Base-by-base conservation (phyloP, 495 filamentous ascomycete species). In the Hypoxylon cercidicola region DNA sequence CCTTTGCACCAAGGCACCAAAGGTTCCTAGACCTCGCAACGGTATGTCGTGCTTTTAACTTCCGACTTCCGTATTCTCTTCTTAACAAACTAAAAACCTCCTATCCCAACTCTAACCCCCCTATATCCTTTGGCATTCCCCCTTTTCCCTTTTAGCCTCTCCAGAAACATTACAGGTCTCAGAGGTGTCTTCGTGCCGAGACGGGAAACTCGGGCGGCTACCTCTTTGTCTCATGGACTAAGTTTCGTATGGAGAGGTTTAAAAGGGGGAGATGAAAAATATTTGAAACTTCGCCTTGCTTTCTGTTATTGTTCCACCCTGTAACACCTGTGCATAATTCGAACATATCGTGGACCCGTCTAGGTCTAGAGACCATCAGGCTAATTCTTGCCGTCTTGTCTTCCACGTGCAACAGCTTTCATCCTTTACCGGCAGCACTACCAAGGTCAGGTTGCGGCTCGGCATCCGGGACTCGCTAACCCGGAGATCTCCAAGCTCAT, bases 401-500 rank as follows among this genome's bases (percentile, higher is more conserved):
- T 58, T 57, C 44, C 57, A 59, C 25, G 58, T 56, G 54, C 40
- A 71, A 65, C 74, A 99, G 95, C 96, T 34, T 99, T 99, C 77
- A 99, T 99, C 67, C 84, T 99, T 67, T 99, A 97, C 78, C 91
- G 95, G 25, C 95, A 98, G 74, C 91, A 96, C 75, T 88, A 95
- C 71, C 95, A 98, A 78, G 87, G 88, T 5, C 78, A 84, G 8
- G 90, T 97, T 9, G 90, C 94, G 7, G 82, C 87, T 10, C 86
- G 90, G 68, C 83, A 97, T 71, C 95, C 93, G 5, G 92, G 93
- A 40, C 86, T 97, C 64, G 87, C 96, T 32, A 99, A 99, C 76
- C 95, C 95, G 4, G 93, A 99, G 48, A 97, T 99, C 59, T 98
- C 95, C 35, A 98, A 98, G 77, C 95, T 97, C 66, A 97, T 98